Percentiles rank a stretch among this genome's conserved stretches.
These are phyloP conservation scores for Cladosporium sp. DNA, from an alignment of 2,329 filamentous ascomycete species.

Conservation along the genomic window DNA sequence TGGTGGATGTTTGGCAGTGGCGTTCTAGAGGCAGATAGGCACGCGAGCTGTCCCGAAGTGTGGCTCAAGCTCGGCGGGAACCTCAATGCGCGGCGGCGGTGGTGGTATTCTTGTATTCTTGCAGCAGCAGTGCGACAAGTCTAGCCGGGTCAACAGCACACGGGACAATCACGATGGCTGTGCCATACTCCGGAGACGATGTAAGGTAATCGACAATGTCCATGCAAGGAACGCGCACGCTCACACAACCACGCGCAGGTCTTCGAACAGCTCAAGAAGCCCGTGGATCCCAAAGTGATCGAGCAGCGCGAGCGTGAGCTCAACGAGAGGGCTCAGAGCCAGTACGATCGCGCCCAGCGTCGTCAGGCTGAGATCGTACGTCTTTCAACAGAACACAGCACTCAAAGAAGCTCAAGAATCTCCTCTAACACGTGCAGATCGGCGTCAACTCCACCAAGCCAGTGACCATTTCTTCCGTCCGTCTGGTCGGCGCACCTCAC, in stretches of 20 bases:
- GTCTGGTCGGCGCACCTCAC: constrained; percentile 77
- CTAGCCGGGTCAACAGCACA: not conserved
- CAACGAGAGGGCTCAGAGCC: constrained; percentile 59
- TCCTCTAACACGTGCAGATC: constrained; percentile 55
- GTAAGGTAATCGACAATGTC: constrained; percentile 12
- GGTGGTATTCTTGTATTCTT: not conserved
- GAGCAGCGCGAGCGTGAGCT: constrained; percentile 63
- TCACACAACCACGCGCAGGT: constrained; percentile 45
- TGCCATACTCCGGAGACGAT: constrained; percentile 10
- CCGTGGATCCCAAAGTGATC: constrained; percentile 59
- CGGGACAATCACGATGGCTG: constrained; percentile 4
- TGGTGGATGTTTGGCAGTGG: not conserved
- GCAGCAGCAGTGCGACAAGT: constrained; percentile 2
- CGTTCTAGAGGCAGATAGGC: constrained; percentile 6
- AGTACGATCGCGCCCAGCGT: constrained; percentile 64
- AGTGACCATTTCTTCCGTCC: constrained; percentile 82
- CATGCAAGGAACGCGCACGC: not conserved
- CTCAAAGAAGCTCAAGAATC: not conserved
- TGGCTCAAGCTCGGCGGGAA: constrained; percentile 16
- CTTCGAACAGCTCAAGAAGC: constrained; percentile 62
- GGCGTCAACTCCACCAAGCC: constrained; percentile 82
- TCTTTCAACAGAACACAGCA: not conserved
- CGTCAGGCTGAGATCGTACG: constrained; percentile 67
- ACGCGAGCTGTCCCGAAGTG: constrained; percentile 17
- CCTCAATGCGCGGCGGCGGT: constrained; percentile 4